phyloP scores from a whole-genome alignment of 202 grass and related monocot species.

The Digitaria exilis region DNA sequence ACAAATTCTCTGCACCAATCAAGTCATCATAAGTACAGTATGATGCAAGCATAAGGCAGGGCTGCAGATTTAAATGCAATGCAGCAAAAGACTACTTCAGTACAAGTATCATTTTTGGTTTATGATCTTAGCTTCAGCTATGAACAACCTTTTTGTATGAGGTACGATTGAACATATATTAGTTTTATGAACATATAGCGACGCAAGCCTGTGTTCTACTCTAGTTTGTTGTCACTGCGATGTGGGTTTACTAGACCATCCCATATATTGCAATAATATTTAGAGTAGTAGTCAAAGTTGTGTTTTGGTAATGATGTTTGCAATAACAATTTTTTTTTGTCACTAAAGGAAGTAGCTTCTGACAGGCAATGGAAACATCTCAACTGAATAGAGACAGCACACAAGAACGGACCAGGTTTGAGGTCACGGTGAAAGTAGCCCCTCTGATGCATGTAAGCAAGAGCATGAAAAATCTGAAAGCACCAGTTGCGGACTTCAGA shows the following conservation, averaged over 20 bases:
- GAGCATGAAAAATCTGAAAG: slow-evolving; percentile 99
- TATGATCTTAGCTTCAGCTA: background rate
- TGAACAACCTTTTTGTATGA: background rate
- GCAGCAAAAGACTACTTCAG: background rate
- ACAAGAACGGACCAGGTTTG: slow-evolving; percentile 74
- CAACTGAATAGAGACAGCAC: slow-evolving; percentile 7
- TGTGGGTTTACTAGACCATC: background rate
- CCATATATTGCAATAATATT: background rate
- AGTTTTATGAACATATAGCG: background rate
- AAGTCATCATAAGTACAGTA: slow-evolving; percentile 32
- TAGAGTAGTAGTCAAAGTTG: background rate
- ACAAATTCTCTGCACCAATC: slow-evolving; percentile 73
- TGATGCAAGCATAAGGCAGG: background rate
- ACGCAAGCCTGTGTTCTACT: background rate
- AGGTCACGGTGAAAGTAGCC: slow-evolving; percentile 99
- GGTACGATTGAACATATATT: background rate
- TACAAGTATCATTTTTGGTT: background rate
- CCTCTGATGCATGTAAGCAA: slow-evolving; percentile 95
- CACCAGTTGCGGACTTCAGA: slow-evolving; percentile 91
- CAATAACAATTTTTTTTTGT: background rate
- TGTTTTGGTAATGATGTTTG: background rate
- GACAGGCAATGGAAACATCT: background rate
- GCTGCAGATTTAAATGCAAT: background rate
- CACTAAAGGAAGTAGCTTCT: background rate
- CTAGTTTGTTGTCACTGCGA: background rate